Evolutionary conservation across 2,329 filamentous ascomycete species (phyloP), one percentile per base, ranked within the genome.

Genomic region (Magnaporthiopsis rhizophila): DNA sequence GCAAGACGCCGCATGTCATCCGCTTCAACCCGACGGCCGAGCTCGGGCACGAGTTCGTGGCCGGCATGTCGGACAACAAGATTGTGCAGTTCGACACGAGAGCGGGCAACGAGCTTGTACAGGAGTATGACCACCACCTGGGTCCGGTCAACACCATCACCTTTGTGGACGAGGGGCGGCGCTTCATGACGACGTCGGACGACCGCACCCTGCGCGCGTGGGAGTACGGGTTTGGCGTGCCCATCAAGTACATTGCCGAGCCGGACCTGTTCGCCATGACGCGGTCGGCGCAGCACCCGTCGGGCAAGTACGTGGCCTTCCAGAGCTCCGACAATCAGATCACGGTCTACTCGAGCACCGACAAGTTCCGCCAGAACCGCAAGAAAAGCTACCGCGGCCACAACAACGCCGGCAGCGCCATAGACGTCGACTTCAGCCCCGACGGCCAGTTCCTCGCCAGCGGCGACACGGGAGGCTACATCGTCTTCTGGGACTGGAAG

Each of bases 401-500:
- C 77, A 97, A 99, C 74, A 97, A 94, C 67, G 92, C 93, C 2
- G 95, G 96, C 3, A 93, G 96, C 72, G 93, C 90, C 2, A 92
- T 98, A 67, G 95, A 97, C 71, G 83, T 99, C 62, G 88, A 89
- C 63, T 89, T 96, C 73, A 92, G 88, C 71, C 91, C 93, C 0
- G 95, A 98, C 74, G 95, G 95, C 0, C 92, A 96, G 73, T 96
- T 97, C 74, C 81, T 99, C 64, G 89, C 87, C 26, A 90, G 86
- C 24, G 95, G 95, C 67, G 95, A 99, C 75, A 91, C 87, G 62
- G 92, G 86, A 21, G 95, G 96, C 50, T 97, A 86, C 72, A 87
- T 97, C 61, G 96, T 91, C 77, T 97, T 98, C 79, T 99, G 93
- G 92, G 95, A 98, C 77, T 99, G 93, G 91, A 99, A 99, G 85